Percentiles rank a stretch among this genome's conserved stretches.
phyloP scores from a whole-genome alignment of 441 rosid species.

The Geranium incanum region DNA sequence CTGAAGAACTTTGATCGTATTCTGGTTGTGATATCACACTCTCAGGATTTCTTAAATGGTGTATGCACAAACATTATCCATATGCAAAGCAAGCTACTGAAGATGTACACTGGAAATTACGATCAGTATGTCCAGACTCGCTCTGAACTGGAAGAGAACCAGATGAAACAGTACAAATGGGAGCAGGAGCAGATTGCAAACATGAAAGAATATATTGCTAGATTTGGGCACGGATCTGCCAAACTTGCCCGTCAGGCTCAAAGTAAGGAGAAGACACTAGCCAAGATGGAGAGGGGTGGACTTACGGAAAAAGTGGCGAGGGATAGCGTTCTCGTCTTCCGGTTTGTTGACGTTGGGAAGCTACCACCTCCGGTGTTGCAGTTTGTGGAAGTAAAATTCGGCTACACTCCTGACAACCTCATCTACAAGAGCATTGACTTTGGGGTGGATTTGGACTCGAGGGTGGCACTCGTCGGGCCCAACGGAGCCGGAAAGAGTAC shows the following conservation, averaged over 20 bases:
- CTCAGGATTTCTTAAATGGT: slow-evolving; percentile 24
- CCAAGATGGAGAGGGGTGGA: neutral
- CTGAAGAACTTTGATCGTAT: slow-evolving; percentile 47
- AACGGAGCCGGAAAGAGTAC: slow-evolving; percentile 27
- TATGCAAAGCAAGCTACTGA: slow-evolving; percentile 23
- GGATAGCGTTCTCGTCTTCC: slow-evolving; percentile 23
- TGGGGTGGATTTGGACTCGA: slow-evolving; percentile 27
- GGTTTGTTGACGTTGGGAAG: slow-evolving; percentile 24
- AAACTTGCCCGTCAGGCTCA: slow-evolving; percentile 22
- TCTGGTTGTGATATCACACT: slow-evolving; percentile 25
- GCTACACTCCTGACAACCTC: slow-evolving; percentile 23
- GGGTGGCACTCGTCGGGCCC: slow-evolving; percentile 25
- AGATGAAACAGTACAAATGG: slow-evolving; percentile 27
- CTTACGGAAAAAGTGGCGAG: slow-evolving; percentile 19
- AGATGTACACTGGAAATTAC: slow-evolving; percentile 24
- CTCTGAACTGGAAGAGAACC: slow-evolving; percentile 24
- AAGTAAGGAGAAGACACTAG: neutral
- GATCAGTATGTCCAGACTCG: slow-evolving; percentile 18
- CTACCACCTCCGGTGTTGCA: slow-evolving; percentile 27
- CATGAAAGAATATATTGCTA: slow-evolving; percentile 27
- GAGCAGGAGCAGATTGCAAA: slow-evolving; percentile 24
- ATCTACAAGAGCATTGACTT: slow-evolving; percentile 24
- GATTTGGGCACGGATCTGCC: slow-evolving; percentile 25
- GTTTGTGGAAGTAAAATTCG: slow-evolving; percentile 25
- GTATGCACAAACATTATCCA: slow-evolving; percentile 26